Percentiles rank a stretch among this genome's conserved stretches.
These are phyloP conservation scores for Achaetomium macrosporum DNA, from an alignment of 2,329 filamentous ascomycete genomes.

Conservation along the genomic window DNA sequence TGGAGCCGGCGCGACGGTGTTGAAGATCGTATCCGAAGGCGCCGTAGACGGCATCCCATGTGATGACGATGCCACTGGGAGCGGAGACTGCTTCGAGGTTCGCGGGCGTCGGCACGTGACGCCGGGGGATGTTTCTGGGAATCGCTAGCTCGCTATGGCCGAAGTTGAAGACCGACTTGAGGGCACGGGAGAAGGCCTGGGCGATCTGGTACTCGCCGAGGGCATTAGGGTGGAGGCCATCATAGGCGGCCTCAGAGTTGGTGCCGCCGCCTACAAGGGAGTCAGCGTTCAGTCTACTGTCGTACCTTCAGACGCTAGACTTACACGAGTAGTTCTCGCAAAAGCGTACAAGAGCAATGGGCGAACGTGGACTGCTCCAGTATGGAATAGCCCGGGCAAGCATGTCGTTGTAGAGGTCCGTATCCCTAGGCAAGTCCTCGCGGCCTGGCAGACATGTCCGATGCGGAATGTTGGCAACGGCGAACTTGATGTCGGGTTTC, in stretches of 20 bases:
- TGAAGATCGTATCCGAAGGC: slow-evolving; percentile 22
- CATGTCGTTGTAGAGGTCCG: slow-evolving; percentile 26
- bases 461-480: slow-evolving; percentile 30
- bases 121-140: slow-evolving; percentile 20
- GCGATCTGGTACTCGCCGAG: slow-evolving; percentile 39
- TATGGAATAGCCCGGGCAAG: slow-evolving; percentile 21
- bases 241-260: slow-evolving; percentile 30
- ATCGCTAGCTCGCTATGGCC: slow-evolving; percentile 23
- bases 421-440: slow-evolving; percentile 24
- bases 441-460: slow-evolving; percentile 22
- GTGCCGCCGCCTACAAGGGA: slow-evolving; percentile 17
- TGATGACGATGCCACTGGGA: slow-evolving; percentile 18
- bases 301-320: not conserved
- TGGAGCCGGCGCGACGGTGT: not conserved
- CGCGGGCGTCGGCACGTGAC: slow-evolving; percentile 15
- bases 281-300: not conserved
- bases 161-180: slow-evolving; percentile 25
- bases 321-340: slow-evolving; percentile 29
- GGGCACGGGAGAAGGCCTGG: slow-evolving; percentile 32
- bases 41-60: slow-evolving; percentile 25
- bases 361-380: slow-evolving; percentile 28
- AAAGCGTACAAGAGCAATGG: slow-evolving; percentile 31
- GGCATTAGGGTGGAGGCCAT: slow-evolving; percentile 39
- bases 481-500: slow-evolving; percentile 26
- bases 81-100: slow-evolving; percentile 14